Conservation (phyloP, 139 green algal genomes). For the Helicosporidium sp. region DNA sequence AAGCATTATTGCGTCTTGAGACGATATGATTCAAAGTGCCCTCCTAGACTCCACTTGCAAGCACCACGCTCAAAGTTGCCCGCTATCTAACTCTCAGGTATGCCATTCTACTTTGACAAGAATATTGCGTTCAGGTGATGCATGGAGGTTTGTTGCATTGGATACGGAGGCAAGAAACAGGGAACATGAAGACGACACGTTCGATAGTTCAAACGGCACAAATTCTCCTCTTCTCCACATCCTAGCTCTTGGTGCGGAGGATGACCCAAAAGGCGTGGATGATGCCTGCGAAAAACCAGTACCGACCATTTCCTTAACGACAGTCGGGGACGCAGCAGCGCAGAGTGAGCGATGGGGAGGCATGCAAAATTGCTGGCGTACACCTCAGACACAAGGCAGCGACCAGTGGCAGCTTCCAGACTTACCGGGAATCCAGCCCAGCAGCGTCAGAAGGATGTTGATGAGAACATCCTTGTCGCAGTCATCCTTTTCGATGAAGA, state of each 20-base stretch:
- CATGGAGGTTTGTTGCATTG: no score
- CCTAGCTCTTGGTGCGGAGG: no score
- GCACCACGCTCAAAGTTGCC: no score
- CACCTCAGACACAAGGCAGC: not conserved
- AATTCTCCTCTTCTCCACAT: no score
- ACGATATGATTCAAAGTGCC: no score
- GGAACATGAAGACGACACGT: no score
- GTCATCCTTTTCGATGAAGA: constrained; percentile 11
- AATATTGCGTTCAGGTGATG: no score
- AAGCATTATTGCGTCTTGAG: no score
- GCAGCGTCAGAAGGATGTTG: constrained; percentile 12
- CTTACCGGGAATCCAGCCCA: constrained; percentile 11
- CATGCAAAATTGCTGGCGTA: not conserved
- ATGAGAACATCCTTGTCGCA: constrained; percentile 12
- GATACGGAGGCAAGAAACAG: no score
- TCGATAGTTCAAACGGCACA: no score
- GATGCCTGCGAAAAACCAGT: not conserved
- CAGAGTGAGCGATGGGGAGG: not conserved
- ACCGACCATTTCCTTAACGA: no score
- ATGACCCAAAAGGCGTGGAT: not conserved
- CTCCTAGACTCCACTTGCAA: no score
- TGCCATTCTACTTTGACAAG: not conserved
- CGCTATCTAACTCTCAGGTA: not conserved
- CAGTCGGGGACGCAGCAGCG: not conserved
- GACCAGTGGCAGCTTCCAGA: not conserved